A percentile compares a stretch with the other conserved stretches of the same genome.
phyloP scores from a whole-genome alignment of 2,329 filamentous ascomycete genomes.

The Colletotrichum sp. region DNA sequence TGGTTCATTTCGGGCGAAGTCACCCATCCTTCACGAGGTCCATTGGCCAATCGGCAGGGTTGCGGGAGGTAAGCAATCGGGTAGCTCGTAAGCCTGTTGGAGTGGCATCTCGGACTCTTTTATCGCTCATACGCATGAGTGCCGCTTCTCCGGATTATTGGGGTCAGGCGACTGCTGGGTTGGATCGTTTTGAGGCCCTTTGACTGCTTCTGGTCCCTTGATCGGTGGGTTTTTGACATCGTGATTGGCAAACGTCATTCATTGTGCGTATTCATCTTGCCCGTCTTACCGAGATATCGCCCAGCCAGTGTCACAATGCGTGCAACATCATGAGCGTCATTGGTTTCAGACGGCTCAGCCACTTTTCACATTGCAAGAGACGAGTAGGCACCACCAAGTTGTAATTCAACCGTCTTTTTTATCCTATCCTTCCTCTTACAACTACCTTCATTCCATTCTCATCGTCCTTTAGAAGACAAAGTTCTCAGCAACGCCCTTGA shows the following conservation, averaged over 20 bases:
- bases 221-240: background rate
- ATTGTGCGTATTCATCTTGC: background rate
- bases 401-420: background rate
- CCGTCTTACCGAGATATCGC: background rate
- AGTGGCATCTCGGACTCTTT: background rate
- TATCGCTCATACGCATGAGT: background rate
- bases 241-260: background rate
- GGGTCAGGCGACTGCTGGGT: background rate
- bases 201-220: background rate
- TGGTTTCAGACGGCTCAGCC: background rate
- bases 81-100: background rate
- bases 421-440: background rate
- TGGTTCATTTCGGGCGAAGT: conserved; percentile 11
- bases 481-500: conserved; percentile 21
- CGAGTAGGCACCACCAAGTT: background rate
- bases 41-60: background rate
- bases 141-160: background rate
- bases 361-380: background rate
- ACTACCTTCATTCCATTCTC: background rate
- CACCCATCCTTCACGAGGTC: background rate
- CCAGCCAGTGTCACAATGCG: background rate
- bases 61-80: background rate
- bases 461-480: background rate
- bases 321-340: background rate
- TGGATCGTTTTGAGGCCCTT: background rate